Base-by-base conservation (phyloP, 257 asterid genomes). In the Lithospermum erythrorhizon region DNA sequence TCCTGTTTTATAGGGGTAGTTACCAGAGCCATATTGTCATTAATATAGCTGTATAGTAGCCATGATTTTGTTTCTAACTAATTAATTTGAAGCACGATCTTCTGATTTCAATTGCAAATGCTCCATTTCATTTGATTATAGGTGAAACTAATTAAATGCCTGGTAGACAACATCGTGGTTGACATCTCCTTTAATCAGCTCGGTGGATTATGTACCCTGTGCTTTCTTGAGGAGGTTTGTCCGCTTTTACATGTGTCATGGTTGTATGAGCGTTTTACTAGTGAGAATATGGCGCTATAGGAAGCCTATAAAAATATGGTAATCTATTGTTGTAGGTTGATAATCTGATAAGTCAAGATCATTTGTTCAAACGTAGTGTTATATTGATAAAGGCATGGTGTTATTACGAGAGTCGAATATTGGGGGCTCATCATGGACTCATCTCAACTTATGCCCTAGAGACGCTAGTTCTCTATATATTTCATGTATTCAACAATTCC, bases 401-500 rank as follows among this genome's bases (percentile, higher is more conserved):
- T 76, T 89, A 89, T 69, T 93, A 93, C 65, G 99, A 93, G 78
- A 93, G 99, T 72, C 96, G 97, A 27, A 76, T 89, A 70, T 70
- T 93, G 76, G 99, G 99, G 63, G 95, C 99, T 59, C 95, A 84
- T 73, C 99, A 89, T 61, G 99, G 99, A 56, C 89, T 93, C 58
- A 89, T 93, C 58, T 93, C 99, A 66, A 93, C 99, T n/a, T 93
- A 93, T 62, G 99, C 96, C 61, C 70, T 93, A 80, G 99, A 93
- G 83, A 86, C 95, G 57, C 68, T 93, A 52, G 96, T 93, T 67
- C 95, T 93, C 62, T 93, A 89, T 75, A 84, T 93, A 76, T 88
- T 93, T 78, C 96, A 93, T 16, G 87, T 86, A 69, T 93, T 81
- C 82, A 84, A 89, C 85, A 84, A 83, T 72, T 78, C 94, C 69